Evolutionary conservation across 257 asterid genomes (phyloP), one percentile per base, ranked within the genome.

Genomic region (Solanum boliviense): DNA sequence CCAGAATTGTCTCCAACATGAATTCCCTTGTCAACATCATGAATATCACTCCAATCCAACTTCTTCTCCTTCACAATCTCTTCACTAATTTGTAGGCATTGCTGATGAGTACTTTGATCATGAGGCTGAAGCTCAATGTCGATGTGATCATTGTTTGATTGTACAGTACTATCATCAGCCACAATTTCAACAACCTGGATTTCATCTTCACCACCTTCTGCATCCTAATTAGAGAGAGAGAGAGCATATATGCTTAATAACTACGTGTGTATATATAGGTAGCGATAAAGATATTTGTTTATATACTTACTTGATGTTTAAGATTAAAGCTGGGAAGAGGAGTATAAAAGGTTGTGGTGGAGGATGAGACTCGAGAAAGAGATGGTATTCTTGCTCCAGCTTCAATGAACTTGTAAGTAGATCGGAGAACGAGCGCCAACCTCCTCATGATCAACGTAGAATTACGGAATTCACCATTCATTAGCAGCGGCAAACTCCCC

Each of bases 11-110:
- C 32, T 44, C 16, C 58, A 48, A 48, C 58, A 0, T 13, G 6
- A 25, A 82, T 85, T 84, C 88, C 92, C 2, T 75, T 90, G 7
- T 38, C 29, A 13, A 82, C 83, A 75, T 89, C 86, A 29, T 88
- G 62, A 52, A 52, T 79, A 41, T 46, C 0, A 90, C 84, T 90
- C 21, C 23, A 31, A 1, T 73, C 48, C 87, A 90, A 52, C 9
- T 88, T 83, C 74, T 74, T 65, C 6, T 56, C 65, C 88, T 46
- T 85, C 9, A 87, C 91, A 32, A 87, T 90, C 82, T 74, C 46
- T 1, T 35, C 39, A 35, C 29, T 35, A 74, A 74, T 35, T 13
- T 36, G 11, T 74, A 36, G 10, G 52, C 31, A 36, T 10, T 38
- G 32, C 0, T 71, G 25, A 72, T 72, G 27, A 68, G 29, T 62